Percentiles rank a stretch among this genome's conserved stretches.
phyloP scores from a whole-genome alignment of 2,329 filamentous ascomycete genomes.

The Aspergillus sp. region DNA sequence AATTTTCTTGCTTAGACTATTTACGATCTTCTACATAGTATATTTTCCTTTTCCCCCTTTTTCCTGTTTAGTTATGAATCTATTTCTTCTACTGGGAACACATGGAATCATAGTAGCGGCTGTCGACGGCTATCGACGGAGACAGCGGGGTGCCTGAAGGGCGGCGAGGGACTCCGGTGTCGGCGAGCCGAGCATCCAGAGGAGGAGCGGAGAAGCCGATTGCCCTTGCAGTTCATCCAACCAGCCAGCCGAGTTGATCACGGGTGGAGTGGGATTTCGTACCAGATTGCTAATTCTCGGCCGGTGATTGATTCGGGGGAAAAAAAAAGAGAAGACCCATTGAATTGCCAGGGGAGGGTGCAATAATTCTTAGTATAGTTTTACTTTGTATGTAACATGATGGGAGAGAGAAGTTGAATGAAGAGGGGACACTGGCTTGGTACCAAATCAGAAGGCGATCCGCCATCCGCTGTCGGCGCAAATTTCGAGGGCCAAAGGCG shows the following conservation, averaged over 20 bases:
- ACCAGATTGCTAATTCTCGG: conserved; percentile 11
- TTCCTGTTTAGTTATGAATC: no score
- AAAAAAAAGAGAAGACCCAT: no score
- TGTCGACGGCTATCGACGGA: conserved; percentile 15
- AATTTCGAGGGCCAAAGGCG: neutral
- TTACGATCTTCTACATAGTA: no score
- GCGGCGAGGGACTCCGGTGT: conserved; percentile 14
- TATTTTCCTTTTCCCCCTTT: no score
- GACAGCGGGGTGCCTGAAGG: neutral
- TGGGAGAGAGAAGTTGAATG: no score
- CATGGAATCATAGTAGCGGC: neutral
- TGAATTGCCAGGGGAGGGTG: no score
- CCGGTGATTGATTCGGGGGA: conserved; percentile 6
- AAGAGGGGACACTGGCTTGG: neutral
- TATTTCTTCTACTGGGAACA: neutral
- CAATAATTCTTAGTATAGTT: no score
- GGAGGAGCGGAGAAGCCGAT: neutral
- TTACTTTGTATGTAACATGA: no score
- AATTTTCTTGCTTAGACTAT: neutral
- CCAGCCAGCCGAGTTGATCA: neutral
- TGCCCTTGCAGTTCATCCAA: neutral
- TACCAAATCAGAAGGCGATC: conserved; percentile 4
- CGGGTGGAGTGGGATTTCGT: neutral
- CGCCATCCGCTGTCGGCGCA: conserved; percentile 22
- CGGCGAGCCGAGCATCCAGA: conserved; percentile 9